A percentile compares a stretch with the other conserved stretches of the same genome.
phyloP scores from a whole-genome alignment of 306 rosid species.

The Boehmeria nivea region DNA sequence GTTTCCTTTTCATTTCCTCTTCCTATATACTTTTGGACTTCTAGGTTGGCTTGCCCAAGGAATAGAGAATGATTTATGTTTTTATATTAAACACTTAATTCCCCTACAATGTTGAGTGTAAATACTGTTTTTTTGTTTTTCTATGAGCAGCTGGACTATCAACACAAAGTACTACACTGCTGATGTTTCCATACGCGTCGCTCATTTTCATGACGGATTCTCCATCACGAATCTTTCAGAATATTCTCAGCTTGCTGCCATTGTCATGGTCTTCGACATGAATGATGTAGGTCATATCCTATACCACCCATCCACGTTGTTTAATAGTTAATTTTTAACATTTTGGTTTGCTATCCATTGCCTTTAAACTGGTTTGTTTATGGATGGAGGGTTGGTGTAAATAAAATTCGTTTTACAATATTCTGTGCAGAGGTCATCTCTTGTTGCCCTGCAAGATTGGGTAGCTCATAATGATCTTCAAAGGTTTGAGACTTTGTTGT shows the following conservation, averaged over 20 bases:
- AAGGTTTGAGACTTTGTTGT: constrained; percentile 65
- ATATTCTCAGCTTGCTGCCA: constrained; percentile 49
- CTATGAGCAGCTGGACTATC: constrained; percentile 62
- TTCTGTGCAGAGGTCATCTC: constrained; percentile 56
- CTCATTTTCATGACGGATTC: constrained; percentile 60
- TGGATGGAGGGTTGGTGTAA: constrained; percentile 9
- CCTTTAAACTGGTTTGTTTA: too few species aligned
- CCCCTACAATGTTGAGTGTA: background rate
- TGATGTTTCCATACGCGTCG: constrained; percentile 69
- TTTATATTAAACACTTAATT: background rate
- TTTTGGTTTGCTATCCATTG: too few species aligned
- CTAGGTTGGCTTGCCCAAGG: background rate
- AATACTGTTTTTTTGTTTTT: background rate
- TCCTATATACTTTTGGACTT: background rate
- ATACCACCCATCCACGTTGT: too few species aligned
- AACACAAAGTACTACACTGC: constrained; percentile 73
- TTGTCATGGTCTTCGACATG: constrained; percentile 83
- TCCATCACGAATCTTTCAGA: constrained; percentile 40
- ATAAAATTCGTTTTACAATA: constrained; percentile 4
- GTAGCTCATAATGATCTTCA: constrained; percentile 54
- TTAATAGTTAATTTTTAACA: too few species aligned
- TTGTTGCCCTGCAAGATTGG: constrained; percentile 62
- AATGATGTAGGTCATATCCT: constrained; percentile 47
- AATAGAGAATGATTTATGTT: background rate
- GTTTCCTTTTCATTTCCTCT: constrained; percentile 3